phyloP scores from a whole-genome alignment of 176 grass and related monocot species.

The Hsuehochloa calcarea region DNA sequence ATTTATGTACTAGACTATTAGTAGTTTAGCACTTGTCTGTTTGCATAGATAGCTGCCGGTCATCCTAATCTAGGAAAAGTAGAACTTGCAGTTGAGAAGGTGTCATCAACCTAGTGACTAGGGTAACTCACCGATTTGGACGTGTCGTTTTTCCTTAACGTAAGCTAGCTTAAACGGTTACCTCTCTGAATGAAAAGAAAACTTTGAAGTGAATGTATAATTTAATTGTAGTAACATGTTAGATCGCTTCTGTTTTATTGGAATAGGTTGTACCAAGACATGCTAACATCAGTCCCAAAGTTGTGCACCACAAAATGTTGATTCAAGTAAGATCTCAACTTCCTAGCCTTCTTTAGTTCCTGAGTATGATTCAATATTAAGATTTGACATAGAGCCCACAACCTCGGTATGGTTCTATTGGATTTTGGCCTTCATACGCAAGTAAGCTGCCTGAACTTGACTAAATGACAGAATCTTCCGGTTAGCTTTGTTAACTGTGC shows the following conservation, averaged over 20 bases:
- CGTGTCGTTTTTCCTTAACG: not conserved
- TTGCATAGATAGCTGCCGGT: not conserved
- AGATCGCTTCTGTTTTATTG: constrained; percentile 39
- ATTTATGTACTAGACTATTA: not conserved
- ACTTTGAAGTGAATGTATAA: constrained; percentile 26
- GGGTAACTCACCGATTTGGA: not conserved
- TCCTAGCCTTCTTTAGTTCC: constrained; percentile 14
- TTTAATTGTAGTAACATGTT: constrained; percentile 31
- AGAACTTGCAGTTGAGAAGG: not conserved
- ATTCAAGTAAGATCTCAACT: constrained; percentile 32
- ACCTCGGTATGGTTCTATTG: not conserved
- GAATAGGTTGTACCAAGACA: constrained; percentile 38
- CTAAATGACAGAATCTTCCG: not conserved
- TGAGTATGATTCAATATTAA: constrained; percentile 7
- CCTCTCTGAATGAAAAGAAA: constrained; percentile 22
- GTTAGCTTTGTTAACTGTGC: not conserved
- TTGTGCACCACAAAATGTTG: constrained; percentile 28
- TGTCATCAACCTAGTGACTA: constrained; percentile 1
- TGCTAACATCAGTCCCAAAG: constrained; percentile 35
- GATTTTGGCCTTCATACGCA: constrained; percentile 14
- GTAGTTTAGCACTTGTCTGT: constrained; percentile 10
- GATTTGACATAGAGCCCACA: constrained; percentile 22
- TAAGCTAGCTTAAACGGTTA: constrained; percentile 6
- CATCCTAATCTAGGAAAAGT: constrained; percentile 21
- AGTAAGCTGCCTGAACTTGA: constrained; percentile 33